phyloP scores from a whole-genome alignment of 2,329 filamentous ascomycete genomes.

The Cordyceps sp. region DNA sequence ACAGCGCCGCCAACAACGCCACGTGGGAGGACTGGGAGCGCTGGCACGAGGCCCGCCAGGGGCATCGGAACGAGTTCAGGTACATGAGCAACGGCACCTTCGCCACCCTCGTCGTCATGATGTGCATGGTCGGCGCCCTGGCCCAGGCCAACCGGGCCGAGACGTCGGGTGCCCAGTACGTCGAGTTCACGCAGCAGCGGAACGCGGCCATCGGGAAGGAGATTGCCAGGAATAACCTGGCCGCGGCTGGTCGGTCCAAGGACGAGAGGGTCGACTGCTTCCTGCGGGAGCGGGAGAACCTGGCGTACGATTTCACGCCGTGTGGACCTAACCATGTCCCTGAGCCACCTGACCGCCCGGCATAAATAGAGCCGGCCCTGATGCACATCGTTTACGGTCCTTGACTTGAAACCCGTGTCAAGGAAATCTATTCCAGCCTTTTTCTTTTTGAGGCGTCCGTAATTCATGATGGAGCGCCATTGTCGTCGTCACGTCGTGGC shows the following conservation, averaged over 20 bases:
- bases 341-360: no score
- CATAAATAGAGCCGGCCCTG: no score
- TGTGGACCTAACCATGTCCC: no score
- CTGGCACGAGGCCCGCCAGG: slow-evolving; percentile 45
- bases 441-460: no score
- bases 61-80: slow-evolving; percentile 29
- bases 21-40: slow-evolving; percentile 98
- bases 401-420: no score
- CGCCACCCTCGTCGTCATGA: slow-evolving; percentile 46
- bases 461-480: no score
- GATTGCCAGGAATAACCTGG: slow-evolving; percentile 33
- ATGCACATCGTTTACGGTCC: no score
- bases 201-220: slow-evolving; percentile 47
- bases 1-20: slow-evolving; percentile 49
- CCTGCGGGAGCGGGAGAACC: slow-evolving; percentile 50
- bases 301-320: no score
- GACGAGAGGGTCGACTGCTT: slow-evolving; percentile 64
- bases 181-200: slow-evolving; percentile 51
- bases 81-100: slow-evolving; percentile 73
- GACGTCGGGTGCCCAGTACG: slow-evolving; percentile 39
- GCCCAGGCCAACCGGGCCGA: slow-evolving; percentile 57
- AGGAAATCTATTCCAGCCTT: no score
- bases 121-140: slow-evolving; percentile 53
- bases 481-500: no score
- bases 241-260: slow-evolving; percentile 32